Base-by-base conservation (phyloP, 768 basidiomycete species). In the Leucosporidium yakuticum region DNA sequence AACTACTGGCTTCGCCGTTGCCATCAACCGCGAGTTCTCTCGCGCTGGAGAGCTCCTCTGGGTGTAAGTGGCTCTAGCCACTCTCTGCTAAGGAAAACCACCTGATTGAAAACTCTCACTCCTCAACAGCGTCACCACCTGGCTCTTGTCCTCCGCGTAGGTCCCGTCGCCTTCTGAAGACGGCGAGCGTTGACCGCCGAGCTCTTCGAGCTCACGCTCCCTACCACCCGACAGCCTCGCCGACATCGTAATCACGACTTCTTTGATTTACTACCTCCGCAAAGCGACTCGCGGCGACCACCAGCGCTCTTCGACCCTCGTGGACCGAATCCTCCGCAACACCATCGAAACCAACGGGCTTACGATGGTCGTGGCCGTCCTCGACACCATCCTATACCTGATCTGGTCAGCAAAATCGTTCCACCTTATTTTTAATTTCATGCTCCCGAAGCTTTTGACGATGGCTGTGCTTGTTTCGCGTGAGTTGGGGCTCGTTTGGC, bases 281-380 rank as follows among this genome's bases (percentile, higher is more conserved):
- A 21, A 39, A 19, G 31, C 31, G 29, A 58, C 21, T 21, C 21
- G 21, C 31, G 56, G 25, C 23, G 21, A 23, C 36, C 21, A 51
- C 23, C 50, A 51, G 50, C 50, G 25, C 23, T 23, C 50, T 14
- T 23, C 23, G 15, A 51, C 50, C 50, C 20, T 51, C 25, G 21
- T 51, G 6, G 50, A 51, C 50, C 6, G 8, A 9, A 39, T 58
- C 56, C 31, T 58, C 21, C 4, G 19, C 4, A 58, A 31, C 17
- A 58, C 29, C 14, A 58, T 58, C 19, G 36, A 31, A 17, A 58
- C 56, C 31, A 58, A 58, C 56, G 56, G 56, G 27, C 56, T 58
- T 21, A 27, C 23, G 7, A 9, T 39, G 31, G 20, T 39, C 56
- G 56, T 58, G 27, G 56, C 56, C 20, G 14, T 32, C 20, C 4